Base-by-base conservation (phyloP, 441 rosid genomes). In the Gossypium schwendimanii region DNA sequence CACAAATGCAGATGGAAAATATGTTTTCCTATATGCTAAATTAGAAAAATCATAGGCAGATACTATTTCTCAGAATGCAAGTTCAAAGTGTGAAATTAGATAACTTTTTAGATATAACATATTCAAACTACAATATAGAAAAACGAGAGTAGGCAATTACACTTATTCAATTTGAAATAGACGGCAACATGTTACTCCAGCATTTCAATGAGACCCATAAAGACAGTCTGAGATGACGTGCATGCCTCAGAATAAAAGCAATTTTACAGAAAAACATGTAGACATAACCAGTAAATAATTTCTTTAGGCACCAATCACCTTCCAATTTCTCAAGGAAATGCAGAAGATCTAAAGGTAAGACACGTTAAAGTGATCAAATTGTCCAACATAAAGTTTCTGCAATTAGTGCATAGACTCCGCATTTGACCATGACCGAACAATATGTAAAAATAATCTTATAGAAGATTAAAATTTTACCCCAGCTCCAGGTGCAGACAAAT, bases 401-500 rank as follows among this genome's bases (percentile, higher is more conserved):
- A 5, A 4, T 58, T 59, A 24, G 26, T 21, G 64, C 28, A 71
- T 28, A 10, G 9, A 36, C 49, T 63, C 57, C 9, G 65, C 17
- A 68, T 9, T 20, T 66, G 45, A 50, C 26, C 39, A 67, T 20
- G n/a, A 63, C 60, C 28, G n/a, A 17, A 54, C 36, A 20, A 70
- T 11, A 20, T 0, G 11, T 28, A 65, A 53, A 36, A 63, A 53
- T 9, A 26, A 24, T 63, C 64, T 66, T 45, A 57, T 55, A 81
- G 23, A 78, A 71, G 54, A 11, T 77, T 54, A 59, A 54, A 49
- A 67, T 71, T 62, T 59, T 90, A 95, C 99, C 97, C 99, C 98
- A 74, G 98, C 98, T 75, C 95, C 98, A 76, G 97, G 91, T 78
- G 82, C 99, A 14, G 98, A 87, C 80, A 88, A 81, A 64, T 94